Evolutionary conservation across 2,329 filamentous ascomycete species (phyloP), one percentile per base, ranked within the genome.

Genomic region (Pseudopyricularia javanii): DNA sequence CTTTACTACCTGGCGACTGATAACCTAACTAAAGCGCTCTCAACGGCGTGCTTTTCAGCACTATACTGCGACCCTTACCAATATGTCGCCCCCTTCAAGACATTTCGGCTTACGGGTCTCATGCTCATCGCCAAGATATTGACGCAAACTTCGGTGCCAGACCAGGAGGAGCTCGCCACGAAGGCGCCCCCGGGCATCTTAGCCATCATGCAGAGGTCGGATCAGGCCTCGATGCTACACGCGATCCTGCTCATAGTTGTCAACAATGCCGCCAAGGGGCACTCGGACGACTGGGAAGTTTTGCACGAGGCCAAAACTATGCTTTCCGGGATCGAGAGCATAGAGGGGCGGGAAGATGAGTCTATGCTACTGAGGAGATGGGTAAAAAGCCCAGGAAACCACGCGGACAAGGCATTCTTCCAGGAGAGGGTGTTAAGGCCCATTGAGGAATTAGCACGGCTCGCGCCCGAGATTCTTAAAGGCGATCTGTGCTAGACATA

Each of bases 201-300:
- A 14, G 57, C 57, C 1, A 57, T 56, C 8, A 58, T 80, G 17
- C 60, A 62, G 4, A 66, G 69, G 15, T 70, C 75, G 9, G 78
- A 81, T 54, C 75, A 76, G 56, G 69, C 77, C 3, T 74, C 72
- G 9, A 64, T 80, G 50, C 75, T 74, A 56, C 76, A 82, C 58
- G 73, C 73, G 53, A 60, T 82, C 14, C 64, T 80, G 52, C 64
- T 71, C 35, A 68, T 82, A 58, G 67, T 75, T 12, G 56, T 73
- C 20, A 63, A 68, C 30, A 68, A 72, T 47, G 70, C 66, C 1
- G 69, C 70, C 0, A 57, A 62, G 28, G 72, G 67, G 4, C 70
- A 74, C 56, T 68, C 68, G 6, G 63, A 68, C 7, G 70, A 71
- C 7, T 79, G 75, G 71, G 68, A 68, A 26, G 64, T 78, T 2